A percentile compares a stretch with the other conserved stretches of the same genome.
These are phyloP conservation scores for Phytophthora ohioensis DNA, from an alignment of 352 stramenopile species.

Conservation along the genomic window DNA sequence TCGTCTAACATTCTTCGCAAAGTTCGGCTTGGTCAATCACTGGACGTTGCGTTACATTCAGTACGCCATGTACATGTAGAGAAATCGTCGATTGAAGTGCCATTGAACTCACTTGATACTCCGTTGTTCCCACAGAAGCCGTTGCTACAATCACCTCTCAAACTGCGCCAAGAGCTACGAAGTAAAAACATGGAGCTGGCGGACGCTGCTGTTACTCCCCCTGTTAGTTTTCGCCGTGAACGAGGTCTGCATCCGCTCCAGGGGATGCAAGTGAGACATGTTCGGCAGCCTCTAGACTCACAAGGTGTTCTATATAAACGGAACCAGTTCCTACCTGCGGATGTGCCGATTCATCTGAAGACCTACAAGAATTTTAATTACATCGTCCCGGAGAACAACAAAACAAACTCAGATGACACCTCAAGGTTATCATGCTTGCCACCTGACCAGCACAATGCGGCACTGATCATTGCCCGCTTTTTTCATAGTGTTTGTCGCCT, in stretches of 20 bases:
- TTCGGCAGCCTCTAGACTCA: neutral
- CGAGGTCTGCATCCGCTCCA: slow-evolving; percentile 9
- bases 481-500: slow-evolving; percentile 46
- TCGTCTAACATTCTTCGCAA: slow-evolving; percentile 65
- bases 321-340: neutral
- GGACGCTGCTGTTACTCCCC: neutral
- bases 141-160: neutral
- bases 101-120: slow-evolving; percentile 5
- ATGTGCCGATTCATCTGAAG: slow-evolving; percentile 4
- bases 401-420: neutral
- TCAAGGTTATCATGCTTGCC: neutral
- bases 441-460: slow-evolving; percentile 43
- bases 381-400: neutral
- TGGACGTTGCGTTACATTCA: slow-evolving; percentile 49
- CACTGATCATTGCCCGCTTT: slow-evolving; percentile 70
- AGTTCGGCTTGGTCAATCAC: slow-evolving; percentile 64
- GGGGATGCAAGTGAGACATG: slow-evolving; percentile 3
- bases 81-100: neutral
- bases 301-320: neutral
- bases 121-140: slow-evolving; percentile 9
- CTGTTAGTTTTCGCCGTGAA: slow-evolving; percentile 15
- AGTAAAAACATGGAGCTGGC: neutral
- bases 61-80: slow-evolving; percentile 21
- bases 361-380: neutral
- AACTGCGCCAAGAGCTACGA: neutral